These are phyloP conservation scores for Kodamaea ohmeri DNA, from an alignment of 1,139 yeast species.

Conservation along the genomic window DNA sequence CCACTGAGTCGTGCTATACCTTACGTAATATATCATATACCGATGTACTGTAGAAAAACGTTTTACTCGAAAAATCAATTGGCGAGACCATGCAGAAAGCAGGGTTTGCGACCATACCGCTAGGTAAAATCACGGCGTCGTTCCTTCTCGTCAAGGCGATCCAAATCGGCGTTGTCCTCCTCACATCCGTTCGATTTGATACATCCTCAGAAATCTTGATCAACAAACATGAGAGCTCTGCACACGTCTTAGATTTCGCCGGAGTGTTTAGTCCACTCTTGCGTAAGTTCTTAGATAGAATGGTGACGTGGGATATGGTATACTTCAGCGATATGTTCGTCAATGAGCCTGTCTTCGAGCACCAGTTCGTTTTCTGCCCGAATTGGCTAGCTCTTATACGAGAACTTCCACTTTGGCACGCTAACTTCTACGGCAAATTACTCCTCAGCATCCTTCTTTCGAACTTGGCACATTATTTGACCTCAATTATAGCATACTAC, in stretches of 20 bases:
- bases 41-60: not conserved
- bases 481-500: slow-evolving; percentile 50
- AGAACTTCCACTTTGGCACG: slow-evolving; percentile 17
- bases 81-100: slow-evolving; percentile 2
- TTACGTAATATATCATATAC: slow-evolving; percentile 1
- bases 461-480: slow-evolving; percentile 51
- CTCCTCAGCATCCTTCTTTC: slow-evolving; percentile 44
- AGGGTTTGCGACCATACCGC: slow-evolving; percentile 2
- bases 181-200: slow-evolving; percentile 39
- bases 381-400: slow-evolving; percentile 63
- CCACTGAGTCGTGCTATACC: not conserved
- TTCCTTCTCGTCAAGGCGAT: slow-evolving; percentile 28
- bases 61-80: not conserved
- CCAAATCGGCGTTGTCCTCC: slow-evolving; percentile 31
- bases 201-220: slow-evolving; percentile 33
- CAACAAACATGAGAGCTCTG: slow-evolving; percentile 8
- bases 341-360: slow-evolving; percentile 62
- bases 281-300: slow-evolving; percentile 37
- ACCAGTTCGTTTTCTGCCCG: slow-evolving; percentile 87
- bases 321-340: slow-evolving; percentile 62
- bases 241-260: slow-evolving; percentile 8
- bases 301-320: slow-evolving; percentile 84
- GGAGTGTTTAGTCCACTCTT: slow-evolving; percentile 5
- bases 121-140: slow-evolving; percentile 15
- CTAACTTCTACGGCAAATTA: slow-evolving; percentile 44